These are phyloP conservation scores for Kodamaea anthophila DNA, from an alignment of 1,139 yeast species.

Conservation along the genomic window DNA sequence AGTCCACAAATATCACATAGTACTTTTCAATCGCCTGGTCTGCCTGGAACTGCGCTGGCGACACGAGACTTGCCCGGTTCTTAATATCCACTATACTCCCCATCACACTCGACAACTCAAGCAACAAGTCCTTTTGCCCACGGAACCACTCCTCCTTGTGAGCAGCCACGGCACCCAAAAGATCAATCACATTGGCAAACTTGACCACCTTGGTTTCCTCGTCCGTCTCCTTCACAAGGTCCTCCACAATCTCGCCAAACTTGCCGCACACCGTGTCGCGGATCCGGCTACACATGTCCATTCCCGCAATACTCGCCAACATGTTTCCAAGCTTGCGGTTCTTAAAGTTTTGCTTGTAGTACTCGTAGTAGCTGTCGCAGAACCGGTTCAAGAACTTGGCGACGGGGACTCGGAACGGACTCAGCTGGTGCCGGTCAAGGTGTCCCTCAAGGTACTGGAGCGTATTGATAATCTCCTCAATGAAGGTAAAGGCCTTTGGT, in stretches of 20 bases:
- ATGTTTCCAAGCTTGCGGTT: conserved; percentile 64
- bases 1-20: conserved; percentile 49
- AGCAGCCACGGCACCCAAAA: conserved; percentile 47
- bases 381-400: conserved; percentile 84
- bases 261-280: conserved; percentile 51
- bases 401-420: conserved; percentile 90
- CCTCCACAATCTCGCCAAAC: conserved; percentile 33
- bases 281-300: conserved; percentile 53
- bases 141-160: conserved; percentile 61
- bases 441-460: conserved; percentile 75
- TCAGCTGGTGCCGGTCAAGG: conserved; percentile 75
- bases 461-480: conserved; percentile 78
- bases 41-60: conserved; percentile 66
- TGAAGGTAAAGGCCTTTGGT: conserved; percentile 83
- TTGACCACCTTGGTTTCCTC: conserved; percentile 55
- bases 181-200: conserved; percentile 65
- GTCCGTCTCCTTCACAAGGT: conserved; percentile 39
- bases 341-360: conserved; percentile 61
- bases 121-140: conserved; percentile 43
- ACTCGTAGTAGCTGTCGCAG: conserved; percentile 67
- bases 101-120: conserved; percentile 40
- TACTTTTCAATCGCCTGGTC: conserved; percentile 63
- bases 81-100: conserved; percentile 41
- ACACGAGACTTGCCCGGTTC: conserved; percentile 40
- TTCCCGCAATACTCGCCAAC: conserved; percentile 57